A percentile compares a stretch with the other conserved stretches of the same genome.
phyloP scores from a whole-genome alignment of 192 early-diverging fungal genomes.

The Geosiphon pyriformis region DNA sequence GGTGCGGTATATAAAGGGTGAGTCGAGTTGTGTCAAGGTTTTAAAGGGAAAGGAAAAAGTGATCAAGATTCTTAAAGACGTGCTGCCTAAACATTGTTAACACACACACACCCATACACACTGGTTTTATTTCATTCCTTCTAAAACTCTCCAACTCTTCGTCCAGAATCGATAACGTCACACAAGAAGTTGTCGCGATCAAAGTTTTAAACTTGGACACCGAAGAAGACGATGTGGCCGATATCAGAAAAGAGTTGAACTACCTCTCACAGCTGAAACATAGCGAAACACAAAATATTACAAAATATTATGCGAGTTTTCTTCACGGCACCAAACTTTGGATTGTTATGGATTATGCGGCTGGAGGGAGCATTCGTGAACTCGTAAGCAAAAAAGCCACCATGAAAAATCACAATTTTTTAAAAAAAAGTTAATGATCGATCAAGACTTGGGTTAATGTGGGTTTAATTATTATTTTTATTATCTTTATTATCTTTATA shows the following conservation, averaged over 20 bases:
- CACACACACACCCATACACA: too few relatives aligned
- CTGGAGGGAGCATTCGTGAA: slow-evolving; percentile 82
- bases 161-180: slow-evolving; percentile 70
- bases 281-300: slow-evolving; percentile 85
- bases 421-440: too few relatives aligned
- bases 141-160: too few relatives aligned
- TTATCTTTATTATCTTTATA: slow-evolving; percentile 5
- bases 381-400: slow-evolving; percentile 44
- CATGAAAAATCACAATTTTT: neutral
- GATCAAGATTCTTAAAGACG: too few relatives aligned
- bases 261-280: slow-evolving; percentile 77
- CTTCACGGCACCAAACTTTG: slow-evolving; percentile 90
- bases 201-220: slow-evolving; percentile 98
- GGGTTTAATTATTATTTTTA: neutral
- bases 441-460: too few relatives aligned
- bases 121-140: too few relatives aligned
- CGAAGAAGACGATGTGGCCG: slow-evolving; percentile 91
- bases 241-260: slow-evolving; percentile 91
- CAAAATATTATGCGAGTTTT: slow-evolving; percentile 87
- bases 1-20: slow-evolving; percentile 72
- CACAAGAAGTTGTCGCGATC: slow-evolving; percentile 82
- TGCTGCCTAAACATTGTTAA: too few relatives aligned
- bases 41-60: neutral
- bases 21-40: neutral
- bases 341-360: slow-evolving; percentile 98